These are phyloP conservation scores for Colletotrichum costaricense DNA, from an alignment of 2,329 filamentous ascomycete genomes.

Conservation along the genomic window DNA sequence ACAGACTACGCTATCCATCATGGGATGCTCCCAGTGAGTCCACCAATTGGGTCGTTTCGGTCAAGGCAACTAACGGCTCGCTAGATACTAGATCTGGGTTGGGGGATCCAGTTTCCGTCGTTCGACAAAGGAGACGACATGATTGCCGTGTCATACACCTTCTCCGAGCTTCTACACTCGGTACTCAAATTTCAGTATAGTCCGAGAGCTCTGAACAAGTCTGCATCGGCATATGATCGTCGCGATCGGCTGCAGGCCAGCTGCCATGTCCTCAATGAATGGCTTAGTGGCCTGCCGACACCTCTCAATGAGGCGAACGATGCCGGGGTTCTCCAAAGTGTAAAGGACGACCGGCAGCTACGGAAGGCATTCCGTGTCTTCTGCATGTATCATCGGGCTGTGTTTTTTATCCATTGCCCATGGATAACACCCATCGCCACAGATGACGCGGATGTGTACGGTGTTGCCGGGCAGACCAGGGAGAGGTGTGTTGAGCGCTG, in stretches of 20 bases:
- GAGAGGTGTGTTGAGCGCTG: slow-evolving; percentile 16
- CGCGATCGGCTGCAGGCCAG: slow-evolving; percentile 25
- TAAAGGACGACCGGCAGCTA: slow-evolving; percentile 12
- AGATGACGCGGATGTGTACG: not conserved
- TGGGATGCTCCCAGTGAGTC: slow-evolving; percentile 26
- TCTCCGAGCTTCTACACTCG: slow-evolving; percentile 24
- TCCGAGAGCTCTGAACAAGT: slow-evolving; percentile 17
- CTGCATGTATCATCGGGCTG: slow-evolving; percentile 27
- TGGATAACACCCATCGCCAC: slow-evolving; percentile 11
- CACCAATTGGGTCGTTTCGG: too few species aligned
- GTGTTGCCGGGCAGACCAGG: slow-evolving; percentile 4
- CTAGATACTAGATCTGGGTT: slow-evolving; percentile 25
- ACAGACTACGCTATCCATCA: slow-evolving; percentile 24
- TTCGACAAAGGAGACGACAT: slow-evolving; percentile 27
- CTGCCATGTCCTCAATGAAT: slow-evolving; percentile 22
- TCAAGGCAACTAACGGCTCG: not conserved
- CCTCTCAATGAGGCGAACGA: slow-evolving; percentile 20
- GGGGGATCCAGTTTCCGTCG: slow-evolving; percentile 11
- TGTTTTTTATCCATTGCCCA: slow-evolving; percentile 24
- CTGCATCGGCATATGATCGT: not conserved
- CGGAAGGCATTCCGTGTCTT: slow-evolving; percentile 20
- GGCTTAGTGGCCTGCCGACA: slow-evolving; percentile 4
- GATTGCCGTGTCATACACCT: slow-evolving; percentile 20
- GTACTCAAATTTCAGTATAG: slow-evolving; percentile 28
- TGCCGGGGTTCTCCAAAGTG: slow-evolving; percentile 6